Evolutionary conservation across 176 grass and related monocot genomes (phyloP).

Genomic region (Eremochloa ophiuroides): DNA sequence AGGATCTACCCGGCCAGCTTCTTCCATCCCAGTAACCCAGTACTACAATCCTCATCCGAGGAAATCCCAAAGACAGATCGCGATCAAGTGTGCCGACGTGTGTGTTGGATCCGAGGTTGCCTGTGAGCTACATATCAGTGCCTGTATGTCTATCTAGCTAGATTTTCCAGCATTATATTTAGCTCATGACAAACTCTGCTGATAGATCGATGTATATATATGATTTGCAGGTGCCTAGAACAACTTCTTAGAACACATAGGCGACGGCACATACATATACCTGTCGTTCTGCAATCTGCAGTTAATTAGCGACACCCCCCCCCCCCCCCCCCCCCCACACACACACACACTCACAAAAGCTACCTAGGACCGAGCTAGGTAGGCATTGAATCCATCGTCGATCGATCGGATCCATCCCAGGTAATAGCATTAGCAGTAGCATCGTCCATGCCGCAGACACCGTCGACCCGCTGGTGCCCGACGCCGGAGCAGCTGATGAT

Average conservation of each 20-base stretch:
- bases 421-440: neutral
- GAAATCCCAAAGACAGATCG: neutral
- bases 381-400: neutral
- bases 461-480: conserved; percentile 83
- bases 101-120: no score
- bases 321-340: no score
- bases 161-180: neutral
- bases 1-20: neutral
- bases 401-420: neutral
- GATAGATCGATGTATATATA: neutral
- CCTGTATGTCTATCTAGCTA: neutral
- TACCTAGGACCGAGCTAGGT: neutral
- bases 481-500: conserved; percentile 88
- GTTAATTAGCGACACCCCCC: no score
- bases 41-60: neutral
- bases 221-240: neutral
- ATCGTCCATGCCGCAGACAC: conserved; percentile 68
- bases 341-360: neutral
- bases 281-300: neutral
- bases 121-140: neutral
- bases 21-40: neutral
- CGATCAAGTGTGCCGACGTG: no score
- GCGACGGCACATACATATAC: neutral
- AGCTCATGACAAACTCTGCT: neutral
- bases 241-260: neutral